Base-by-base conservation (phyloP, 352 stramenopile genomes). In the Globisporangium splendens region DNA sequence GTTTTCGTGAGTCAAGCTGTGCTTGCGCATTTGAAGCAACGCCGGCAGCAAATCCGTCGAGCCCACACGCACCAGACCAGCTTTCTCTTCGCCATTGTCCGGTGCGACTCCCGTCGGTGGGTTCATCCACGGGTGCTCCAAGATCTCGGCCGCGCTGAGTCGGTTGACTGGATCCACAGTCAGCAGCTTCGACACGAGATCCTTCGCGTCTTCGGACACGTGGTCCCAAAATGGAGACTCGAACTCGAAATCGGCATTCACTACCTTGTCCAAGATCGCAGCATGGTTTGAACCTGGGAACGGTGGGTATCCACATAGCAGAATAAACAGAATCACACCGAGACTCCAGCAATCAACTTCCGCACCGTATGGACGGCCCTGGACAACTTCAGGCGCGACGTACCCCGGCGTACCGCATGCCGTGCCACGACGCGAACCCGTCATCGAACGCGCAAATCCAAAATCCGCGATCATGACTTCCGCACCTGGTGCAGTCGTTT, bases 291-390 rank as follows among this genome's bases (percentile, higher is more conserved):
- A 61, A 14, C 85, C 85, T 22, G 72, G 72, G 62, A 95, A 95
- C n/a, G 85, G 85, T 33, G 91, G 87, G 70, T 97, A 97, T 12
- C 95, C 95, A 31, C 89, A 97, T 21, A 98, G 63, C 46, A 98
- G 63, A 56, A 98, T 97, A 66, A 95, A 98, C n/a, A 93, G 65
- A 63, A 98, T 96, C 14, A 98, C 91, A 28, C 95, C 95, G 8
- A 98, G 74, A 66, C 83, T 96, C 95, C 95, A 98, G 69, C 95
- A 97, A 66, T 98, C 95, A 13, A 97, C 91, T 21, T 91, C 75
- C 8, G 73, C 73, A 31, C 93, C 93, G 63, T 98, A 98, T 10
- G 80, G 68, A 15, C 83, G 69, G 8, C 86, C 83, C 48, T 84
- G 83, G 33, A 98, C 73, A 46, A 98, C 96, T 71, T 98, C 94